Conservation (phyloP, 805 yeast genomes). For the Suhomyces canberraensis region DNA sequence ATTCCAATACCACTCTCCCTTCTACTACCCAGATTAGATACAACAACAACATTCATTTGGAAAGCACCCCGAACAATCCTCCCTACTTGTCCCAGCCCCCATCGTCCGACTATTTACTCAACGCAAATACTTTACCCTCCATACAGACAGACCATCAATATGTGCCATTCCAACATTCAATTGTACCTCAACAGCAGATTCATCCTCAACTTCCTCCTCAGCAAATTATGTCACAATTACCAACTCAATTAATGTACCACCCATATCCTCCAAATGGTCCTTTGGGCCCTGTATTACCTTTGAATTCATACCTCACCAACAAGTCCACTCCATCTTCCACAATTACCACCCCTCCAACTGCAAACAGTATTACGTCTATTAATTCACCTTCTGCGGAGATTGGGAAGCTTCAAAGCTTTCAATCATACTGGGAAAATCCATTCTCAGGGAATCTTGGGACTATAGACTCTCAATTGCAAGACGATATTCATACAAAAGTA, state of each 20-base stretch:
- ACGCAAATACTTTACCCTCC: background rate
- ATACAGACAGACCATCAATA: background rate
- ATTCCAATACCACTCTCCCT: background rate
- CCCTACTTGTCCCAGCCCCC: background rate
- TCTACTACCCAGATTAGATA: background rate
- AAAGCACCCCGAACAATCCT: no score
- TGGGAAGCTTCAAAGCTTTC: background rate
- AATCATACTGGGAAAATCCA: background rate
- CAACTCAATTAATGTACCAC: background rate
- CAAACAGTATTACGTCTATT: background rate
- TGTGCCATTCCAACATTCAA: background rate
- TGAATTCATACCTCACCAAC: background rate
- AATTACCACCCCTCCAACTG: background rate
- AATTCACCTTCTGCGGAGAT: background rate
- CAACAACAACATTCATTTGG: no score
- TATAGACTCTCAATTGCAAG: slow-evolving; percentile 4
- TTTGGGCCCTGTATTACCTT: background rate
- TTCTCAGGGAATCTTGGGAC: background rate
- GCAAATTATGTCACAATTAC: background rate
- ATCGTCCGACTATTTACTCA: background rate
- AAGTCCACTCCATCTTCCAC: background rate
- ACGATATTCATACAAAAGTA: slow-evolving; percentile 2
- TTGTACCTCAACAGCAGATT: background rate
- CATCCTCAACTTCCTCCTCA: background rate
- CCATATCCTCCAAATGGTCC: background rate